Conservation (phyloP, 2,329 filamentous ascomycete genomes). For the Allantophomopsis cytisporea region DNA sequence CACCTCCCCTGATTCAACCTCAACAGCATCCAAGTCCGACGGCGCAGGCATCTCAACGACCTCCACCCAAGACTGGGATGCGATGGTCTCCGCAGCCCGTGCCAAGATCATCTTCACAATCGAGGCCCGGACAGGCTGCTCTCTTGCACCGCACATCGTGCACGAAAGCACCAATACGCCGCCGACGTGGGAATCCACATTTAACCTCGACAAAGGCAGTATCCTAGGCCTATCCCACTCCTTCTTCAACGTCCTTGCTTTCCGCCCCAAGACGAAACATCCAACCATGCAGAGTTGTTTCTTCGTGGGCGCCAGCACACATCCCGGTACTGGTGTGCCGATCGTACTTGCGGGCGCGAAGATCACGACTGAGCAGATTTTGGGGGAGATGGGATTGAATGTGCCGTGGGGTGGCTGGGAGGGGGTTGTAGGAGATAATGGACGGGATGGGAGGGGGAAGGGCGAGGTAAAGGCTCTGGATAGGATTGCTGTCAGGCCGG, state of each 20-base stretch:
- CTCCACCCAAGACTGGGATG: slow-evolving; percentile 42
- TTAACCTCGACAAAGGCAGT: slow-evolving; percentile 64
- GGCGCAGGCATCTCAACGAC: slow-evolving; percentile 16
- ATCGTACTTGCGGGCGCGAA: slow-evolving; percentile 59
- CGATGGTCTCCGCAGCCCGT: slow-evolving; percentile 44
- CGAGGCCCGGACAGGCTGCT: slow-evolving; percentile 41
- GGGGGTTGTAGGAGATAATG: slow-evolving; percentile 5
- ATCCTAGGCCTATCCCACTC: slow-evolving; percentile 60
- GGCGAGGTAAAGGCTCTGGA: slow-evolving; percentile 10
- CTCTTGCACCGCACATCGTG: slow-evolving; percentile 20
- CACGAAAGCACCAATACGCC: slow-evolving; percentile 57
- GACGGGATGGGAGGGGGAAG: slow-evolving; percentile 5
- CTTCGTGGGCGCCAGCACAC: slow-evolving; percentile 63
- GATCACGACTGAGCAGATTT: slow-evolving; percentile 40
- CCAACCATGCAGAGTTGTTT: slow-evolving; percentile 35
- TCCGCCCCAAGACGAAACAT: slow-evolving; percentile 41
- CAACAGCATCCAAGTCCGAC: no score
- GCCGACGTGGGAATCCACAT: slow-evolving; percentile 46
- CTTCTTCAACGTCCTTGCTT: slow-evolving; percentile 61
- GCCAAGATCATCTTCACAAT: slow-evolving; percentile 47
- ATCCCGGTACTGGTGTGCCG: slow-evolving; percentile 65
- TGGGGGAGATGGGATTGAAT: slow-evolving; percentile 14
- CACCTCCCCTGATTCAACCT: slow-evolving; percentile 3
- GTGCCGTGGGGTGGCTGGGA: slow-evolving; percentile 10
- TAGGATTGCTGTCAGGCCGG: slow-evolving; percentile 1